Base-by-base conservation (phyloP, 345 rosid genomes). In the Diplotaxis tenuifolia region DNA sequence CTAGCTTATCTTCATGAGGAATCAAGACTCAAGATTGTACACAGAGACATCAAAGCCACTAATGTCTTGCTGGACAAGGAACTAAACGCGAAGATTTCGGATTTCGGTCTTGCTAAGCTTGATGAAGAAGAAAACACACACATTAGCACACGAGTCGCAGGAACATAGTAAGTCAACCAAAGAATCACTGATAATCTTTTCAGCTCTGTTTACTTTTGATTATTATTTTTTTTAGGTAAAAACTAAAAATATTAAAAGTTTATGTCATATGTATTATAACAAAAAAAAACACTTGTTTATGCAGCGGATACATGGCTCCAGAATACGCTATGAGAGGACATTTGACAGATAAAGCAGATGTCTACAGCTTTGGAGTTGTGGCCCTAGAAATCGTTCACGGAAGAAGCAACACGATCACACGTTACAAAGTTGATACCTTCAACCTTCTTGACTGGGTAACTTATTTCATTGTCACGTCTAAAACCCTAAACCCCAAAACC, bases 1-100 rank as follows among this genome's bases (percentile, higher is more conserved):
- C n/a, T 82, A 38, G 82, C 80, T 10, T 84, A 81, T 65, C 83
- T 84, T 20, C 85, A 84, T 56, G 87, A 84, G 56, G 87, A 84
- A 62, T 84, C 87, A 20, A 75, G 82, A 67, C 70, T 84, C 62
- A 82, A 77, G 73, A 80, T 82, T 9, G 85, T 84, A 18, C 85
- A 84, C 73, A 77, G 87, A 72, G 85, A 83, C 67, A 83, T 83
- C 72, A 84, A 84, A 68, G 81, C 87, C 38, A 79, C 83, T 15
- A 82, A 84, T 82, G 83, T 84, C 38, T 80, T 83, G 73, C 76
- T 83, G 1, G 84, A 81, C 11, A 72, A 67, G 72, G 59, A 81
- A 2, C 56, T 83, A 32, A 81, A 71, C 16, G 78, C 86, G 10
- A 81, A 79, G 59, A 83, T 83, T 21, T 83, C 86, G 0, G 86